A percentile compares a stretch with the other conserved stretches of the same genome.
Evolutionary conservation across 1,139 yeast genomes (phyloP).

Genomic region (Candida sp.): DNA sequence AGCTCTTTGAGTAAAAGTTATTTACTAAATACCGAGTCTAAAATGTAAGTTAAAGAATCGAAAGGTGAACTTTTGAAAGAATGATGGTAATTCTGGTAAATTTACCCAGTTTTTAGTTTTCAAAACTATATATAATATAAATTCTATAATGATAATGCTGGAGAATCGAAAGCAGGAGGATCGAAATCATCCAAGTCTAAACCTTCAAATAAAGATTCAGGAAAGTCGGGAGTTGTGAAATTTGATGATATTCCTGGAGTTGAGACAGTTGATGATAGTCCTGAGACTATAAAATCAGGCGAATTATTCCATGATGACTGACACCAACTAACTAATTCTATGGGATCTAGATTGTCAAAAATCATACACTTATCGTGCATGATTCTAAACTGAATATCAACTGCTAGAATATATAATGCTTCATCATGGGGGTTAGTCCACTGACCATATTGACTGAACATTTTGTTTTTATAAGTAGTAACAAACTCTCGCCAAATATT

Average conservation of each 20-base stretch:
- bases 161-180: background rate
- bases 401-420: constrained; percentile 6
- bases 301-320: background rate
- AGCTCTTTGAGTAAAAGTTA: constrained; percentile 60
- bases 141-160: background rate
- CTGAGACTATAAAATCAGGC: background rate
- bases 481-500: constrained; percentile 27
- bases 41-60: constrained; percentile 68
- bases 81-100: too few species aligned
- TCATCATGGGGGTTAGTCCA: constrained; percentile 15
- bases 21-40: constrained; percentile 66
- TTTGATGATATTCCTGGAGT: too few species aligned
- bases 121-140: background rate
- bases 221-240: too few species aligned
- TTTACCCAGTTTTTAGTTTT: too few species aligned
- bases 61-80: constrained; percentile 46
- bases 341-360: background rate
- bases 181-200: background rate
- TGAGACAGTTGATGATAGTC: background rate
- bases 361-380: background rate
- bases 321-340: background rate
- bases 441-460: constrained; percentile 6
- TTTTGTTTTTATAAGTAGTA: constrained; percentile 16
- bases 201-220: background rate
- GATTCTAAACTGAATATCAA: background rate